phyloP scores from a whole-genome alignment of 257 asterid genomes.

The Solanum chiquidenum region DNA sequence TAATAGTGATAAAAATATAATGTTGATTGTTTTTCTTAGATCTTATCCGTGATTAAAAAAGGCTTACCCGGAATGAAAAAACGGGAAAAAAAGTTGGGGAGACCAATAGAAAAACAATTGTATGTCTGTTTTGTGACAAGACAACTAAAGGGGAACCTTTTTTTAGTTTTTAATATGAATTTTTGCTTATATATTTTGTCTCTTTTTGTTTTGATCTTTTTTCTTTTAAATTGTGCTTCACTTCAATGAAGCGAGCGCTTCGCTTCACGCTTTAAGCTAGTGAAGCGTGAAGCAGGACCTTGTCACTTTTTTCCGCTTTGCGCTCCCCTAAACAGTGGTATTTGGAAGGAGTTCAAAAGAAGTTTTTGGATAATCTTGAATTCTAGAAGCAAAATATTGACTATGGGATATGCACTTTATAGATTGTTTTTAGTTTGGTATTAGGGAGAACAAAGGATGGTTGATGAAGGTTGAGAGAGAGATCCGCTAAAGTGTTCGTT shows the following conservation, averaged over 20 bases:
- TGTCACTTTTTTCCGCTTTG: background rate
- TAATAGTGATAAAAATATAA: background rate
- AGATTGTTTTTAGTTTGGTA: background rate
- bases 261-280: too few relatives aligned
- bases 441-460: background rate
- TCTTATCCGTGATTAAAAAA: background rate
- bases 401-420: background rate
- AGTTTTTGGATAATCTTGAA: background rate
- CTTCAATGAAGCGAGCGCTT: background rate
- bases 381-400: background rate
- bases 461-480: background rate
- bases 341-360: background rate
- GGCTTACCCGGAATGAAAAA: background rate
- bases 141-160: background rate
- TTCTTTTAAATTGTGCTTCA: background rate
- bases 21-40: background rate
- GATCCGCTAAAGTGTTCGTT: background rate
- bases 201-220: background rate
- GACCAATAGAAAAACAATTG: background rate
- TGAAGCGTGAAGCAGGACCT: background rate
- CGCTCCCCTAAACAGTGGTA: background rate
- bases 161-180: background rate
- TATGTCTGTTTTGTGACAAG: background rate
- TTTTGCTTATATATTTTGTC: background rate
- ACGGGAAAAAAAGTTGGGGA: background rate